Base-by-base conservation (phyloP, 2,329 filamentous ascomycete genomes). In the Didymella pomorum region DNA sequence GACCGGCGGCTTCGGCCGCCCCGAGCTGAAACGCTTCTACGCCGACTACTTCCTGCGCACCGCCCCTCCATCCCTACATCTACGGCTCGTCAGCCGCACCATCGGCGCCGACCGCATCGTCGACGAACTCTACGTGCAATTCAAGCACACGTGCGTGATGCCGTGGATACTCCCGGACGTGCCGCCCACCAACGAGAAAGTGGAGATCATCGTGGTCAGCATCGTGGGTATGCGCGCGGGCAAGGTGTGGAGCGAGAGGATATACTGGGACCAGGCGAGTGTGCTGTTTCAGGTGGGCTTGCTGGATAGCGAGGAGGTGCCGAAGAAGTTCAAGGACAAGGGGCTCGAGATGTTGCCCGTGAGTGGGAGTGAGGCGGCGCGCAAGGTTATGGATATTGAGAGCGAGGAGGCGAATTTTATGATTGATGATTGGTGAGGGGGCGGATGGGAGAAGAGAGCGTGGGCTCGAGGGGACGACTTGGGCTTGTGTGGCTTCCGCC, bases 241-340 rank as follows among this genome's bases (percentile, higher is more conserved):
- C 0, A 83, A 81, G 62, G 71, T 87, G 12, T 84, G 81, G 71
- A 82, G 81, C 18, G 86, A 88, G 69, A 80, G 86, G 50, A 73
- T 86, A 3, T 87, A 87, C 67, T 88, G 85, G 85, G 86, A 87
- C 64, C 86, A 88, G 65, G 85, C 86, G 10, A 83, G 79, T 46
- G 85, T 87, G 8, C 70, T 88, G 14, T 82, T 87, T 43, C 85
- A 87, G 67, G 76, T 85, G 0, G 86, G 86, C 0, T 65, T 87
- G 58, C 57, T 87, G 48, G 83, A 87, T 73, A 80, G 84, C 2
- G 74, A 77, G n/a, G 83, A 85, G 56, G 78, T 87, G 20, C 82
- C 84, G 0, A 72, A 79, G 37, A 72, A 77, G 10, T 76, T 79
- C 35, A 80, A 76, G 73, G 76, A 77, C 58, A 70, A 71, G 25